Evolutionary conservation across 2,329 filamentous ascomycete species (phyloP), one percentile per base, ranked within the genome.

Genomic region (Botryotinia convoluta): DNA sequence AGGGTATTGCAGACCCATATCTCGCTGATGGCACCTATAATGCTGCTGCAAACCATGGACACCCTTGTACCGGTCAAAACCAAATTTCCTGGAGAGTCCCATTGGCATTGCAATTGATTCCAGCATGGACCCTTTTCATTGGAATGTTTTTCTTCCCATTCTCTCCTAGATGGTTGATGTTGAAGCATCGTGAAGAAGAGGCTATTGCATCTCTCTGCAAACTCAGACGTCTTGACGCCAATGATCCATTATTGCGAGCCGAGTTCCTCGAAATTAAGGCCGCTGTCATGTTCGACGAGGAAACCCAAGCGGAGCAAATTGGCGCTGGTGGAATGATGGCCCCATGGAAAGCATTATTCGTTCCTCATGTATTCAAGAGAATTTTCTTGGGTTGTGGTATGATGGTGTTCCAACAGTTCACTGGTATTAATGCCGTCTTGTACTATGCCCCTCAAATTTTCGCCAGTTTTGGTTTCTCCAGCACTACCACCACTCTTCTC

Each of bases 31-130:
- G 69, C 3, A 48, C 29, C 22, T 84, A 18, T 74, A 88, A 73
- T 86, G 86, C 8, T 84, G 85, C 87, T 0, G 81, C 89, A 1
- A 84, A 89, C 75, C 87, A 89, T 73, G 88, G 90, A 2, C 59
- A 71, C 20, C 22, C 44, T 64, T 71, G 69, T n/a, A 81, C 82
- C 16, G 77, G 69, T 64, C 69, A 71, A 63, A 71, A 37, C 8
- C 29, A 62, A 29, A 83, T 87, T 35, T 81, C 84, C 0, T 89
- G 90, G 90, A 84, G 89, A 4, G 90, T 91, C 78, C 89, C 90
- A 0, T 83, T 91, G 29, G 86, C 84, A 2, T 86, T 88, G 78
- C 86, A 88, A 77, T 85, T 90, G 51, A 77, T 87, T n/a, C 91
- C 91, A 78, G 88, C 88, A 35, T n/a, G 90, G 14, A 84, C 90